Percentiles rank a stretch among this genome's conserved stretches.
phyloP scores from a whole-genome alignment of 2,329 filamentous ascomycete species.

The Stagonosporopsis rhizophila region DNA sequence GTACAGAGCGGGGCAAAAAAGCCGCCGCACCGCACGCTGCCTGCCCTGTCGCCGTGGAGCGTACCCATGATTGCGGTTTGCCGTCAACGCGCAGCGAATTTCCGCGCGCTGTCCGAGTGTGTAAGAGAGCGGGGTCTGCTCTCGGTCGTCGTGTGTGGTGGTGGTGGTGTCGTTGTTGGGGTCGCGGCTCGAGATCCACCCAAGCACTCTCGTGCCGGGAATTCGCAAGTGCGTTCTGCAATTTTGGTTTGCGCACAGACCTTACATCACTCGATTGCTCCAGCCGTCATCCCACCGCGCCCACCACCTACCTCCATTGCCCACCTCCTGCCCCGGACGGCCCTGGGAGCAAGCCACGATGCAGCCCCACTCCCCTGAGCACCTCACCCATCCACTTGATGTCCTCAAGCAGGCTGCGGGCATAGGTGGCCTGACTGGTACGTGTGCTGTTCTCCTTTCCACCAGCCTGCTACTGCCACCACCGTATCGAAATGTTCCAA shows the following conservation, averaged over 20 bases:
- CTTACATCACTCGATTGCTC: constrained; percentile 10
- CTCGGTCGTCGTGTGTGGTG: constrained; percentile 32
- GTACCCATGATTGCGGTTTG: constrained; percentile 66
- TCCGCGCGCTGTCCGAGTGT: constrained; percentile 46
- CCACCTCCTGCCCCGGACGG: neutral
- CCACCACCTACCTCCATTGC: neutral
- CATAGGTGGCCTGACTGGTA: constrained; percentile 42
- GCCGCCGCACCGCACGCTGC: constrained; percentile 28
- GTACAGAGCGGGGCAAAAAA: constrained; percentile 37
- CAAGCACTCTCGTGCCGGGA: constrained; percentile 17
- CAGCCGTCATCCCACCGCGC: too few relatives aligned
- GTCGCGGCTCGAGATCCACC: constrained; percentile 28
- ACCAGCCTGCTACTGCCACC: too few relatives aligned
- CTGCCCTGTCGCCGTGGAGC: constrained; percentile 41
- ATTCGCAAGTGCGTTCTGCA: constrained; percentile 31
- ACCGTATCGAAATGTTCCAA: too few relatives aligned
- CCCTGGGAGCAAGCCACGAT: constrained; percentile 25
- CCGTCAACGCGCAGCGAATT: constrained; percentile 47
- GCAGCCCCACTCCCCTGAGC: constrained; percentile 27
- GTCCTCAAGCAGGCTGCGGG: constrained; percentile 34
- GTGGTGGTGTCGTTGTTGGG: constrained; percentile 35
- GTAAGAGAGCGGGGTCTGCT: constrained; percentile 40
- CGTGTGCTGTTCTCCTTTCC: constrained; percentile 13
- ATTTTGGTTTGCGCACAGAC: constrained; percentile 24
- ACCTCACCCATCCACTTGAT: constrained; percentile 39